Conservation (phyloP, 129 eudicot genomes). For the Flaveria robusta region DNA sequence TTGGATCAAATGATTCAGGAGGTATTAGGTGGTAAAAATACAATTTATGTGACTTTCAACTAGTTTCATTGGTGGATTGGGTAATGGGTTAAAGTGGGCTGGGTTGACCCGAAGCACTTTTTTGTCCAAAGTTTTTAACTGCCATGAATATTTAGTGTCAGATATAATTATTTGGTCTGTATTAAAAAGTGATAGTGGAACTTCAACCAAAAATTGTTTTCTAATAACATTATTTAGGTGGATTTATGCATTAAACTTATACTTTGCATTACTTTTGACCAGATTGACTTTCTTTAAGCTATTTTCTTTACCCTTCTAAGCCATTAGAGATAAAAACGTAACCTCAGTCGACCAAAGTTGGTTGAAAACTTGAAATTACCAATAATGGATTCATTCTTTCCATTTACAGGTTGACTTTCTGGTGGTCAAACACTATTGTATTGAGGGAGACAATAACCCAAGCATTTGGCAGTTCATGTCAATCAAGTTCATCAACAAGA, state of each 20-base stretch:
- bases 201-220: background rate
- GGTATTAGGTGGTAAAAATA: background rate
- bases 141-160: background rate
- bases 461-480: slow-evolving; percentile 83
- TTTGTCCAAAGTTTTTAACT: background rate
- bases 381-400: slow-evolving; percentile 17
- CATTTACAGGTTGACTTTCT: slow-evolving; percentile 72
- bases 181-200: background rate
- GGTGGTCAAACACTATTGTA: slow-evolving; percentile 87
- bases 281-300: background rate
- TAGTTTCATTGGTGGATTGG: background rate
- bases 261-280: background rate
- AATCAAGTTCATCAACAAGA: slow-evolving; percentile 50
- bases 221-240: background rate
- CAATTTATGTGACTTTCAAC: background rate
- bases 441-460: slow-evolving; percentile 81
- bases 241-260: background rate
- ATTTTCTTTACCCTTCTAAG: background rate
- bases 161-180: background rate
- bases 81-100: background rate
- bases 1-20: slow-evolving; percentile 1
- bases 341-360: background rate
- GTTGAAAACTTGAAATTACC: background rate
- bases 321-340: slow-evolving; percentile 4
- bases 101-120: background rate